Evolutionary conservation across 164 flowering plant species (phyloP).

Genomic region (Liriodendron chinense): DNA sequence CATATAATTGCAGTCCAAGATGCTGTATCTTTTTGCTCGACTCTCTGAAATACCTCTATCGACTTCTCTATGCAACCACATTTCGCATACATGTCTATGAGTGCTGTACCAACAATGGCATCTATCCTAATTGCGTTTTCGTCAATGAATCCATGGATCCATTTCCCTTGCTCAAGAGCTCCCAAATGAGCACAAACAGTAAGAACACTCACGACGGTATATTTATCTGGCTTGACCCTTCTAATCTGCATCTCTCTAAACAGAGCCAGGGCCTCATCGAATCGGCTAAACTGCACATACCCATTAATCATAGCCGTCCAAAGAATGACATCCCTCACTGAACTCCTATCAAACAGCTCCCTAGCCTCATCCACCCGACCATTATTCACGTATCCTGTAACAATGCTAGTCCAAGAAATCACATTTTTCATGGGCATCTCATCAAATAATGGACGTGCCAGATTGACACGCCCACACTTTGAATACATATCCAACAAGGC

Average conservation of each 20-base stretch:
- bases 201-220: constrained; percentile 57
- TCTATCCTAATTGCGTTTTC: constrained; percentile 45
- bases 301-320: constrained; percentile 94
- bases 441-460: constrained; percentile 48
- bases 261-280: constrained; percentile 63
- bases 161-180: constrained; percentile 80
- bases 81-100: constrained; percentile 83
- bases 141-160: constrained; percentile 64
- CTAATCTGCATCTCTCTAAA: constrained; percentile 63
- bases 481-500: constrained; percentile 70
- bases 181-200: constrained; percentile 80
- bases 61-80: constrained; percentile 72
- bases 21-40: constrained; percentile 54
- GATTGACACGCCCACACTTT: constrained; percentile 56
- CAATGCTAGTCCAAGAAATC: constrained; percentile 75
- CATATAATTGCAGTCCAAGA: constrained; percentile 75
- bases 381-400: constrained; percentile 56
- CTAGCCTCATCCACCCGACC: constrained; percentile 68
- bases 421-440: constrained; percentile 53
- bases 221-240: constrained; percentile 58
- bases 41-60: constrained; percentile 46
- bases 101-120: constrained; percentile 68
- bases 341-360: constrained; percentile 60
- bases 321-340: constrained; percentile 57
- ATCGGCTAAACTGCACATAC: constrained; percentile 62